A percentile compares a stretch with the other conserved stretches of the same genome.
phyloP scores from a whole-genome alignment of 768 basidiomycete genomes.

The Harrya chromipes region DNA sequence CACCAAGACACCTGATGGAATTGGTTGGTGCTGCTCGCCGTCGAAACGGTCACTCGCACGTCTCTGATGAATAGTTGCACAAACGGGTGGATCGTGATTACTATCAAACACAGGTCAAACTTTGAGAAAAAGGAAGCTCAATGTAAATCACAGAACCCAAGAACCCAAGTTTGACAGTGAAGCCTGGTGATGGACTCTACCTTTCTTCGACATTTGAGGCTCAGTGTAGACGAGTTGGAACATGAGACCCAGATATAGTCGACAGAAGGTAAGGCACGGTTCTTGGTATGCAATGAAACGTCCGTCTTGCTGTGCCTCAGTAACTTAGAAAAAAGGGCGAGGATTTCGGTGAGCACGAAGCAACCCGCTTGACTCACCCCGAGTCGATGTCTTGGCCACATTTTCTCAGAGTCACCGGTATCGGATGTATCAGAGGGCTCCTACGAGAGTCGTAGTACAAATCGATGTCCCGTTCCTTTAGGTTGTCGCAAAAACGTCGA shows the following conservation, averaged over 20 bases:
- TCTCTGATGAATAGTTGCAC: conserved; percentile 78
- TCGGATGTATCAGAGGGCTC: conserved; percentile 25
- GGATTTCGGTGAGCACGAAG: conserved; percentile 31
- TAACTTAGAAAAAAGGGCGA: conserved; percentile 34
- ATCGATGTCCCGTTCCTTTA: conserved; percentile 32
- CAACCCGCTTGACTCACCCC: conserved; percentile 10
- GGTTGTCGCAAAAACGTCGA: background rate
- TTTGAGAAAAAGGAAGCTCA: conserved; percentile 76
- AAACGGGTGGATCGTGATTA: conserved; percentile 76
- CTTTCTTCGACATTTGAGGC: no score
- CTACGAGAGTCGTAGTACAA: conserved; percentile 23
- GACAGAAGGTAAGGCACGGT: conserved; percentile 44
- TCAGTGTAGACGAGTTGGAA: no score
- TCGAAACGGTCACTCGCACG: background rate
- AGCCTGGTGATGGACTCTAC: no score
- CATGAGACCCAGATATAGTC: conserved; percentile 18
- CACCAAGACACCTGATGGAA: conserved; percentile 68
- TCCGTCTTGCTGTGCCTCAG: no score
- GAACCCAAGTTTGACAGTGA: no score
- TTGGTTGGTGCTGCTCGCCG: background rate
- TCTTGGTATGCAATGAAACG: conserved; percentile 36
- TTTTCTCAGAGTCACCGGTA: conserved; percentile 14
- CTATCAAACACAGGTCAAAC: conserved; percentile 88
- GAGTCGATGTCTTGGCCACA: conserved; percentile 12
- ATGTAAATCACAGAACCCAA: no score